These are phyloP conservation scores for Lycium barbarum DNA, from an alignment of 257 asterid species.

Conservation along the genomic window DNA sequence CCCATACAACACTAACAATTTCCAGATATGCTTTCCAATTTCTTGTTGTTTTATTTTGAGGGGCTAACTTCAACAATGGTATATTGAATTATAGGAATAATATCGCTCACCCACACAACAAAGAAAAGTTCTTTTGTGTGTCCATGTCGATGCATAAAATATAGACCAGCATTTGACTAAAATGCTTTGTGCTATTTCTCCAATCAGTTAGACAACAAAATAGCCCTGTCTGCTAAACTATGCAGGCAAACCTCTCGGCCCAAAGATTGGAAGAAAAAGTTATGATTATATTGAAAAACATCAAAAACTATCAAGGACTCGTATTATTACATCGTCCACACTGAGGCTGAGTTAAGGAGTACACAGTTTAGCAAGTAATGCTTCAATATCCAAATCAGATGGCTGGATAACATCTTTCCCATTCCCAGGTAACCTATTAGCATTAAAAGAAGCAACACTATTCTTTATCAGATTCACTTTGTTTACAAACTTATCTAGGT, in stretches of 20 bases:
- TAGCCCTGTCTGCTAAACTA: neutral
- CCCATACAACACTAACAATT: conserved; percentile 1
- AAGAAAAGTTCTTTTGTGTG: neutral
- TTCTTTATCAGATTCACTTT: neutral
- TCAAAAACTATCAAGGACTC: neutral
- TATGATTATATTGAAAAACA: neutral
- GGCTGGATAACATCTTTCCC: neutral
- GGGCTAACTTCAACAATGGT: neutral
- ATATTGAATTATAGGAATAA: neutral
- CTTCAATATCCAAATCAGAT: neutral
- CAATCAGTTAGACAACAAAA: neutral
- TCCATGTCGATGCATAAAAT: neutral
- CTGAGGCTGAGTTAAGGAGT: neutral
- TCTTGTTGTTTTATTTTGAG: neutral
- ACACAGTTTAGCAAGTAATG: conserved; percentile 9
- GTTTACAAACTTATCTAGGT: conserved; percentile 23
- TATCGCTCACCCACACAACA: neutral
- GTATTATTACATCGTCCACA: conserved; percentile 7
- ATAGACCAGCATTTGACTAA: neutral
- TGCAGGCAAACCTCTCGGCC: neutral
- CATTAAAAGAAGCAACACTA: neutral
- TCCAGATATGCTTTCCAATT: neutral
- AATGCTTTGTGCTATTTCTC: neutral
- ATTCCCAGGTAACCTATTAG: neutral
- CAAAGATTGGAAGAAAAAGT: neutral